Percentiles rank a stretch among this genome's conserved stretches.
These are phyloP conservation scores for Globisporangium sylvaticum DNA, from an alignment of 352 stramenopile species.

Conservation along the genomic window DNA sequence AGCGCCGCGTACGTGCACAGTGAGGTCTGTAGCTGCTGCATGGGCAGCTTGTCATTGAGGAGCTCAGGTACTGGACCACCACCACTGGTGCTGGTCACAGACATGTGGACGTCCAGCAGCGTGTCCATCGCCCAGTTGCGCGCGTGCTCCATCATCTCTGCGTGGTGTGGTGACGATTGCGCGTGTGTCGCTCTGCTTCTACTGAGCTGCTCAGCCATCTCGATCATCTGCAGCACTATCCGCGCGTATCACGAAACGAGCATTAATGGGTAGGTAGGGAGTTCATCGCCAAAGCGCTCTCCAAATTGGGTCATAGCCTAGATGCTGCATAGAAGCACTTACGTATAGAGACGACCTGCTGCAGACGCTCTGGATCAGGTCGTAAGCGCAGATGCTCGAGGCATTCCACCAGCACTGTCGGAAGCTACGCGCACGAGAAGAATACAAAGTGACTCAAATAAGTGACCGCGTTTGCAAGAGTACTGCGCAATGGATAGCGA, in stretches of 20 bases:
- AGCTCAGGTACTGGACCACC: background rate
- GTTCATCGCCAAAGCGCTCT: background rate
- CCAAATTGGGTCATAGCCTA: background rate
- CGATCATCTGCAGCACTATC: constrained; percentile 46
- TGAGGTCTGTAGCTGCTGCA: constrained; percentile 35
- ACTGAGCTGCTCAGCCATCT: constrained; percentile 13
- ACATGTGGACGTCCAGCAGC: constrained; percentile 22
- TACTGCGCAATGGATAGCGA: background rate
- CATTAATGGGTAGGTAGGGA: background rate
- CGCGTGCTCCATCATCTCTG: constrained; percentile 6
- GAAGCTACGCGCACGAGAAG: background rate
- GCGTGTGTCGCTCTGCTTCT: constrained; percentile 11
- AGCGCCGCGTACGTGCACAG: constrained; percentile 30
- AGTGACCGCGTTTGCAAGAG: background rate
- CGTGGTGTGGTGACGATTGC: constrained; percentile 8
- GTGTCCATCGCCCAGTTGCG: constrained; percentile 37
- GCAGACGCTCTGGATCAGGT: constrained; percentile 13
- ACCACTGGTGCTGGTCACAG: background rate
- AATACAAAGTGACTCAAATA: background rate
- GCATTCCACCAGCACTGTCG: constrained; percentile 8
- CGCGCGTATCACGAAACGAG: background rate
- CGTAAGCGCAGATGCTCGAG: constrained; percentile 2
- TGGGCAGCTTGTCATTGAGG: constrained; percentile 8
- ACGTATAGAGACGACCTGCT: constrained; percentile 32
- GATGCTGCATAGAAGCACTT: constrained; percentile 7